phyloP scores from a whole-genome alignment of 2,329 filamentous ascomycete species.

The Fusarium poae region DNA sequence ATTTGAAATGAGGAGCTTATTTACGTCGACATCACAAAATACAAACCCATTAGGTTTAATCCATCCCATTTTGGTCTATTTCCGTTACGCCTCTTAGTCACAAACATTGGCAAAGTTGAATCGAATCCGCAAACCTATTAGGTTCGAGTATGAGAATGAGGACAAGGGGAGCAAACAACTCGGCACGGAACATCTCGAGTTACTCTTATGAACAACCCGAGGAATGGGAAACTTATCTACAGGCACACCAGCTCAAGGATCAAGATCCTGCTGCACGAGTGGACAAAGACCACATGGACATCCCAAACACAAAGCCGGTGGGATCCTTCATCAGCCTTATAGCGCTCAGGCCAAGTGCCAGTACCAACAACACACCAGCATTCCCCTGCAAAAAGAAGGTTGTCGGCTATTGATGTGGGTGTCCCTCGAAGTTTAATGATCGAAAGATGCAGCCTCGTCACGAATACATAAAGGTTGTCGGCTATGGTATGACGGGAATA shows the following conservation, averaged over 20 bases:
- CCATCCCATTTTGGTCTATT: no score
- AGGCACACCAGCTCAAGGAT: background rate
- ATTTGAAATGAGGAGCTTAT: no score
- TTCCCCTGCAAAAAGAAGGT: background rate
- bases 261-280: background rate
- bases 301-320: conserved; percentile 9
- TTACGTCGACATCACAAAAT: no score
- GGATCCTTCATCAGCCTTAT: background rate
- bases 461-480: no score
- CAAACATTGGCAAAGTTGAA: no score
- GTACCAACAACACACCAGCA: background rate
- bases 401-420: conserved; percentile 1
- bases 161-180: background rate
- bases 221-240: background rate
- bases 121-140: no score
- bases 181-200: rapidly evolving
- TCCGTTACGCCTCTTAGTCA: no score
- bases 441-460: no score
- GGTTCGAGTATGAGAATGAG: no score
- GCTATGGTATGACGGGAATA: background rate
- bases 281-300: conserved; percentile 10
- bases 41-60: no score
- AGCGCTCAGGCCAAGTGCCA: conserved; percentile 18
- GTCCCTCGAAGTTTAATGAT: no score
- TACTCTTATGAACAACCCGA: background rate